Evolutionary conservation across 2,329 filamentous ascomycete species (phyloP).

Genomic region (Xylaria sp.): DNA sequence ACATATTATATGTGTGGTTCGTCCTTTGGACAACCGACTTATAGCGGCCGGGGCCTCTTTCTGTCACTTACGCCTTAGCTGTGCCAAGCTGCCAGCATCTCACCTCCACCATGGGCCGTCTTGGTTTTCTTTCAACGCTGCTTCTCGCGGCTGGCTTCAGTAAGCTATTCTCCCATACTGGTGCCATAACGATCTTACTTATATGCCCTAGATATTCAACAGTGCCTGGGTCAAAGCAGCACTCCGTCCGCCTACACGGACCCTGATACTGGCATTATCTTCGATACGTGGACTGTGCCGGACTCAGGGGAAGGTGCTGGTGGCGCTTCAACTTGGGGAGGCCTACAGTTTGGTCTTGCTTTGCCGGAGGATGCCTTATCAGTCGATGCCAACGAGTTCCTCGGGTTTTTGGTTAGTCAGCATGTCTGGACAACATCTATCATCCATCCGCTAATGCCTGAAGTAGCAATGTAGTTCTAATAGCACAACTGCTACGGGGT

Average conservation of each 20-base stretch:
- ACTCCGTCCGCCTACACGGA: slow-evolving; percentile 46
- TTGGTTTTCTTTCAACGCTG: slow-evolving; percentile 25
- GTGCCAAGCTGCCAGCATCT: slow-evolving; percentile 1
- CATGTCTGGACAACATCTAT: not conserved
- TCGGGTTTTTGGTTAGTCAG: slow-evolving; percentile 61
- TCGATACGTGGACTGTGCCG: slow-evolving; percentile 52
- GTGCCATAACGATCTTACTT: slow-evolving; percentile 13
- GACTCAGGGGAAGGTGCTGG: slow-evolving; percentile 26
- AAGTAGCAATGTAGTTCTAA: slow-evolving; percentile 49
- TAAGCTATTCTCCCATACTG: slow-evolving; percentile 5
- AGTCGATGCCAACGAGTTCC: slow-evolving; percentile 57
- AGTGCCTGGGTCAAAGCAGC: slow-evolving; percentile 27
- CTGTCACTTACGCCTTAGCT: not conserved
- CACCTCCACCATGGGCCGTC: slow-evolving; percentile 28
- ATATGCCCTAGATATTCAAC: slow-evolving; percentile 30
- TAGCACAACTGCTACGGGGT: slow-evolving; percentile 52
- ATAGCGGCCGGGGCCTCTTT: not conserved
- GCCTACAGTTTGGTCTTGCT: slow-evolving; percentile 57
- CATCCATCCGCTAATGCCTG: slow-evolving; percentile 3
- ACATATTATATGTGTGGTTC: slow-evolving; percentile 1
- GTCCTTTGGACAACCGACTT: not conserved
- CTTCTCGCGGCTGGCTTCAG: slow-evolving; percentile 30
- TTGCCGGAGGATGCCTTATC: slow-evolving; percentile 53
- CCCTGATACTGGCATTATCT: slow-evolving; percentile 53
- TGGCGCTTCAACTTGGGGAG: slow-evolving; percentile 44